Percentiles rank a stretch among this genome's conserved stretches.
Conservation (phyloP, 257 asterid genomes). For the Penstemon newberryi region DNA sequence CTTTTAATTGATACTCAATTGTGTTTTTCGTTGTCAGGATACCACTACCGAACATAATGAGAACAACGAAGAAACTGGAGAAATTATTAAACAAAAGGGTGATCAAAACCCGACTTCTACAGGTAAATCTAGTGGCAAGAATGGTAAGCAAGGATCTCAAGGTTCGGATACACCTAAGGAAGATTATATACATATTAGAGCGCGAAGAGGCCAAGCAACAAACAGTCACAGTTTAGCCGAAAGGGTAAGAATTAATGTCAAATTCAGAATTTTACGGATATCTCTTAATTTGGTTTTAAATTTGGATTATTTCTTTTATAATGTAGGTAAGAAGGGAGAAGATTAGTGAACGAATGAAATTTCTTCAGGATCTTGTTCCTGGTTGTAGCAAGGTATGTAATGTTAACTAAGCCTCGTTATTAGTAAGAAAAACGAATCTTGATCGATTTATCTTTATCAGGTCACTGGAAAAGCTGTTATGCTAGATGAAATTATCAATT, state of each 20-base stretch:
- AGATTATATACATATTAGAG: slow-evolving; percentile 81
- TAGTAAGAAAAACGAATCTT: background rate
- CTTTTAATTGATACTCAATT: slow-evolving; percentile 2
- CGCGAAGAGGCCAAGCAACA: slow-evolving; percentile 95
- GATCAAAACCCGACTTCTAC: slow-evolving; percentile 45
- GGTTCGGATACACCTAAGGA: slow-evolving; percentile 79
- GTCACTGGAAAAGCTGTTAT: slow-evolving; percentile 98
- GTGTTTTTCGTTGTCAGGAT: slow-evolving; percentile 41
- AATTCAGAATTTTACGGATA: background rate
- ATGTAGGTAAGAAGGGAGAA: slow-evolving; percentile 91
- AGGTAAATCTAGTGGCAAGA: slow-evolving; percentile 58
- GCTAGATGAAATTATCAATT: slow-evolving; percentile 97
- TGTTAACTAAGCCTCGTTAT: slow-evolving; percentile 12
- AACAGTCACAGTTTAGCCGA: slow-evolving; percentile 99
- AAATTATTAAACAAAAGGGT: slow-evolving; percentile 42
- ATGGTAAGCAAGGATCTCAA: slow-evolving; percentile 64
- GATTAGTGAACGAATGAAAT: slow-evolving; percentile 98
- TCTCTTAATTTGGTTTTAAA: slow-evolving; percentile 13
- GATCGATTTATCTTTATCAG: slow-evolving; percentile 39
- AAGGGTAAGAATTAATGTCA: slow-evolving; percentile 51
- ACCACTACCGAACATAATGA: slow-evolving; percentile 39
- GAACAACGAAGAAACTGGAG: slow-evolving; percentile 42
- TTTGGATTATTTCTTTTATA: slow-evolving; percentile 9
- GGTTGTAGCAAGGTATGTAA: slow-evolving; percentile 90
- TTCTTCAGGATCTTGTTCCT: slow-evolving; percentile 99